Base-by-base conservation (phyloP, 2,329 filamentous ascomycete species). In the Alternaria consortialis region DNA sequence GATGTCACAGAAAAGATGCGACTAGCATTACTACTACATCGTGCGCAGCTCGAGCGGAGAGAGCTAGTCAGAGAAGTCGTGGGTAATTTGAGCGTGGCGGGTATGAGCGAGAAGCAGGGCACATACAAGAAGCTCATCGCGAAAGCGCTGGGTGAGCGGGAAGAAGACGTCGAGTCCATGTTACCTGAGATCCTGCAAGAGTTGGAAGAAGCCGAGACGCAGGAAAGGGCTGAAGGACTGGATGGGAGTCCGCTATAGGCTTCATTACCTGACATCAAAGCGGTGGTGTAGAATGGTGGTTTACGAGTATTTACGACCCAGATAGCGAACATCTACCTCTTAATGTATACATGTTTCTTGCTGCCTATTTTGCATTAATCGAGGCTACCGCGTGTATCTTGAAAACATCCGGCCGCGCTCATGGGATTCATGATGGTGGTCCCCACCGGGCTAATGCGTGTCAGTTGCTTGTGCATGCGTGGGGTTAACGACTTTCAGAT, bases 81-180 rank as follows among this genome's bases (percentile, higher is more conserved):
- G 40, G 84, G 88, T 52, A 89, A 89, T 12, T 81, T 92, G 46
- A 87, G 86, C 44, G 85, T 88, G 64, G 88, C 91, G 11, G 91
- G 91, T 42, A 88, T 90, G 37, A 88, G 89, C 36, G 90, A 92
- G 76, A 88, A 89, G 74, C 91, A 91, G 66, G 89, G 89, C 68
- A 88, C 89, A 75, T 94, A 94, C 77, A 85, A 90, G 63, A 85
- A 85, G 56, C 83, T 93, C 31, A 86, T 93, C 32, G 87, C 86
- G 60, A 86, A 86, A 61, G 92, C 91, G 60, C 81, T 93, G 29
- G 89, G 89, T 27, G 84, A 88, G 15, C 84, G 87, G 67, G 89
- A 91, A 58, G 88, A 91, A 66, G 89, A 87, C 65, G 84, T 93
- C 36, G 90, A 93, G 74, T 82, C 84, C 44, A 88, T 84, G 80